These are phyloP conservation scores for Arthrinium phaeospermum DNA, from an alignment of 2,329 filamentous ascomycete species.

Conservation along the genomic window DNA sequence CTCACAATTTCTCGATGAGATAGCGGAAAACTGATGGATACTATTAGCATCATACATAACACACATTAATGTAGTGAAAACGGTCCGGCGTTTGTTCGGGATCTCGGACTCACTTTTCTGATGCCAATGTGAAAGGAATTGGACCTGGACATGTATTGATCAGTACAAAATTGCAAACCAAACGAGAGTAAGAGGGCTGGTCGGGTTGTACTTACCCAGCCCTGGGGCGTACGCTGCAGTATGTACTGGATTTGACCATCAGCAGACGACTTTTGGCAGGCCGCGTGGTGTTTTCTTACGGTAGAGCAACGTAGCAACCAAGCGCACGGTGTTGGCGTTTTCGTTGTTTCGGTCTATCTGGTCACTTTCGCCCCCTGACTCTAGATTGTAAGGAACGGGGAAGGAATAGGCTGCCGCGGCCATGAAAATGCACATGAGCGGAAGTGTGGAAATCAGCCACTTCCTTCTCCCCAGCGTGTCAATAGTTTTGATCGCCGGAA, in stretches of 20 bases:
- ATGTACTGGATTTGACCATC: constrained; percentile 39
- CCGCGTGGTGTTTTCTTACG: constrained; percentile 27
- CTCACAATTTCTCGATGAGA: constrained; percentile 18
- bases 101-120: constrained; percentile 43
- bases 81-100: background rate
- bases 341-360: too few species aligned
- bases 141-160: constrained; percentile 39
- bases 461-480: constrained; percentile 48
- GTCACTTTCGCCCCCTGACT: too few species aligned
- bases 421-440: constrained; percentile 50
- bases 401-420: constrained; percentile 44
- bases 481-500: constrained; percentile 47
- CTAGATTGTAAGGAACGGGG: constrained; percentile 2
- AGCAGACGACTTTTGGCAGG: background rate
- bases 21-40: background rate
- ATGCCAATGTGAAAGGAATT: constrained; percentile 56
- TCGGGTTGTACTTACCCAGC: constrained; percentile 30
- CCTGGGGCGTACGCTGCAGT: constrained; percentile 49
- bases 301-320: constrained; percentile 46
- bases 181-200: background rate
- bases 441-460: constrained; percentile 50
- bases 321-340: constrained; percentile 30
- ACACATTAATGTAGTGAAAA: too few species aligned
- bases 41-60: background rate
- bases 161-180: constrained; percentile 23